phyloP scores from a whole-genome alignment of 495 filamentous ascomycete species.

The Copromyces sp. region DNA sequence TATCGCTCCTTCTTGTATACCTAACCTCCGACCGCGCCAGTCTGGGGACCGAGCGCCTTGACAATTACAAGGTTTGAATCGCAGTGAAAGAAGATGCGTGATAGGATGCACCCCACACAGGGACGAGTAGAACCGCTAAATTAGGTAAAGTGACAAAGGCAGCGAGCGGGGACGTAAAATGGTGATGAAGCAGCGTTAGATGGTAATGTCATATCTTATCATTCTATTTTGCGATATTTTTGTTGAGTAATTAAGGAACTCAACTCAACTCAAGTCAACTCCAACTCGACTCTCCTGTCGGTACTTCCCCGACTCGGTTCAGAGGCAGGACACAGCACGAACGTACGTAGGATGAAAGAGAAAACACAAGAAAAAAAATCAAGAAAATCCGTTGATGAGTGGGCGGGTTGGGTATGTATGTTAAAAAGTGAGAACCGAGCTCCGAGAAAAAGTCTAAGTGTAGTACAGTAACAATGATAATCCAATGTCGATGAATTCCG shows the following conservation, averaged over 20 bases:
- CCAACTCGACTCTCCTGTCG: neutral
- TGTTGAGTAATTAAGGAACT: neutral
- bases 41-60: too few species aligned
- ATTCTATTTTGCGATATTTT: neutral
- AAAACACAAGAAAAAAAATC: neutral
- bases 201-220: neutral
- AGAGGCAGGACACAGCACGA: neutral
- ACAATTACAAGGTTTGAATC: too few species aligned
- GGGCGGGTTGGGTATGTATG: neutral
- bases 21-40: too few species aligned
- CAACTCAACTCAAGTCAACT: neutral
- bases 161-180: neutral
- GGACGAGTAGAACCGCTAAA: neutral
- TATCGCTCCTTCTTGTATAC: too few species aligned
- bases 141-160: neutral
- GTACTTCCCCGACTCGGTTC: neutral
- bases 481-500: neutral
- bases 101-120: neutral
- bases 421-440: neutral
- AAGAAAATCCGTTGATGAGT: neutral
- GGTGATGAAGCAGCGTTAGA: neutral
- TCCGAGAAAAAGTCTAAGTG: neutral
- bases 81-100: neutral
- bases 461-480: neutral
- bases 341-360: neutral